Conservation (phyloP, 2,329 filamentous ascomycete genomes). For the Didymella segeticola region DNA sequence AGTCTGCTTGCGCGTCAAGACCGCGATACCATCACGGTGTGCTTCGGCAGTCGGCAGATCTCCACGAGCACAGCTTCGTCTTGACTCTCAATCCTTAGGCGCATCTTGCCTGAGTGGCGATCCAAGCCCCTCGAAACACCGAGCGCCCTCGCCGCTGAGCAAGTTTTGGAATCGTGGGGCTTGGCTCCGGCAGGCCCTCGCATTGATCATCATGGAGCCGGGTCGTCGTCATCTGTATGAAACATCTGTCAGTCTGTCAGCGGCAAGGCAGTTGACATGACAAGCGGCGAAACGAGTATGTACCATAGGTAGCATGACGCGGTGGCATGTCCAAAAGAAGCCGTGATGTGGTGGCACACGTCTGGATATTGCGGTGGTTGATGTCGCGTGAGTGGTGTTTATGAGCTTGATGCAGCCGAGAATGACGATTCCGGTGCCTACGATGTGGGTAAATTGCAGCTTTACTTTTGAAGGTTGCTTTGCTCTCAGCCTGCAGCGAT, state of each 20-base stretch:
- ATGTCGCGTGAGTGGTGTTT: not conserved
- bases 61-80: not conserved
- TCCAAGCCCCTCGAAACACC: constrained; percentile 9
- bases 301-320: not conserved
- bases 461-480: not conserved
- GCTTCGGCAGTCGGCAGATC: constrained; percentile 4
- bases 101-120: not conserved
- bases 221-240: constrained; percentile 30
- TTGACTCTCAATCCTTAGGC: not conserved
- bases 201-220: not conserved
- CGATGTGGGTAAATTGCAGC: constrained; percentile 1
- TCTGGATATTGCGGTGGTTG: not conserved
- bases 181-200: not conserved
- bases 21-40: not conserved
- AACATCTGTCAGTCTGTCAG: constrained; percentile 29
- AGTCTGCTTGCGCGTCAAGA: constrained; percentile 1
- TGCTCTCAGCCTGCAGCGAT: not conserved
- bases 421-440: not conserved
- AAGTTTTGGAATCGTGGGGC: constrained; percentile 10
- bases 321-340: not conserved
- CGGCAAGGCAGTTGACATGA: constrained; percentile 16
- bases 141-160: constrained; percentile 8
- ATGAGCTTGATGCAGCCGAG: not conserved
- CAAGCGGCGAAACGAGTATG: constrained; percentile 17
- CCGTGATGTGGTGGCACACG: constrained; percentile 3